phyloP scores from a whole-genome alignment of 176 grass and related monocot species.

The Avena eriantha region DNA sequence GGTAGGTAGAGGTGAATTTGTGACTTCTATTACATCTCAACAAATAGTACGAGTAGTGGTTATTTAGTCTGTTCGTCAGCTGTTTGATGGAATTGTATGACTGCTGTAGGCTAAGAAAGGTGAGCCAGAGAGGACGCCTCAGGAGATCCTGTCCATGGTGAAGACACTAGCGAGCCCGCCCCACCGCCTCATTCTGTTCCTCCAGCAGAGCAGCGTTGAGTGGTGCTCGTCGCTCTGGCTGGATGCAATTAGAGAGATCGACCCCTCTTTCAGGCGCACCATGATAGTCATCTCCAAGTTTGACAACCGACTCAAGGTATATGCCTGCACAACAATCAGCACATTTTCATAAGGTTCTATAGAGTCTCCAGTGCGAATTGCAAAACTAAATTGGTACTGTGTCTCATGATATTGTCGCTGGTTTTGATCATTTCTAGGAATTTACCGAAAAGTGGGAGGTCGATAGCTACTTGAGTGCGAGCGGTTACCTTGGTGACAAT shows the following conservation, averaged over 20 bases:
- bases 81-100: slow-evolving; percentile 29
- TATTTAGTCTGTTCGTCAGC: background rate
- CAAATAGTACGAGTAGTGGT: background rate
- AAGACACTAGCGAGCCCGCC: slow-evolving; percentile 86
- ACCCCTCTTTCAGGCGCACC: slow-evolving; percentile 88
- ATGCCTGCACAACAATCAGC: slow-evolving; percentile 14
- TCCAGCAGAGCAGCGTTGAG: slow-evolving; percentile 98
- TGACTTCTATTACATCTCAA: background rate
- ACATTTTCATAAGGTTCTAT: background rate
- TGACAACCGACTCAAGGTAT: slow-evolving; percentile 96
- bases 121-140: slow-evolving; percentile 84
- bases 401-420: slow-evolving; percentile 17
- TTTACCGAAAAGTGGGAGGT: slow-evolving; percentile 95
- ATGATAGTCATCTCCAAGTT: slow-evolving; percentile 96
- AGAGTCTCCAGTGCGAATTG: background rate
- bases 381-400: background rate
- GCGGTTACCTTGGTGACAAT: slow-evolving; percentile 93
- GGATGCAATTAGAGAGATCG: slow-evolving; percentile 87
- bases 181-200: slow-evolving; percentile 92
- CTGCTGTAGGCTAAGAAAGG: slow-evolving; percentile 88
- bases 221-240: slow-evolving; percentile 98
- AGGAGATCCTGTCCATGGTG: slow-evolving; percentile 93
- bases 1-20: slow-evolving; percentile 45
- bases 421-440: slow-evolving; percentile 68
- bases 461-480: slow-evolving; percentile 84